Base-by-base conservation (phyloP, 2,329 filamentous ascomycete species). In the Cryphonectria carpinicola region DNA sequence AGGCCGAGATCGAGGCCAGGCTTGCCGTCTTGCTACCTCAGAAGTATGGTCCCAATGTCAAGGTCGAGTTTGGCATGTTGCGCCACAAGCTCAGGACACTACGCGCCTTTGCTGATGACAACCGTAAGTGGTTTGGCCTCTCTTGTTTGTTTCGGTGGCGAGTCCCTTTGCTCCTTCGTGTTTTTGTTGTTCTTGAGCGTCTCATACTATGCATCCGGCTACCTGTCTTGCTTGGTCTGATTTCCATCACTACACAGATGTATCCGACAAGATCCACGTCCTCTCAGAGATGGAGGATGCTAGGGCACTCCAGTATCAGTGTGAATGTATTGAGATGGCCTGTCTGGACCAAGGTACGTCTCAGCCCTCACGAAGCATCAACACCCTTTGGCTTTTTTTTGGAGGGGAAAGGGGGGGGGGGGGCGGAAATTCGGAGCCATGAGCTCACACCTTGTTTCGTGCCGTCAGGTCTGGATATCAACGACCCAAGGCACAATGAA, bases 281-380 rank as follows among this genome's bases (percentile, higher is more conserved):
- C 78, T 88, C 68, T 89, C 86, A 67, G 85, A 88, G 73, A 81
- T 84, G 35, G 87, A 89, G 77, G 87, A 89, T 77, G 87, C 87
- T 37, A 82, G 87, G 69, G 81, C 83, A 52, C 79, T 89, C 67
- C 87, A 89, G 76, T 87, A 89, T 75, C 84, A 84, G 74, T 88
- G 87, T 78, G 87, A 89, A 78, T 87, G 85, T 77, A 84, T 89
- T 68, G 86, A 89, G 75, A 81, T 81, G 66, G 83, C 83, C 69
- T 85, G 86, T 75, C 77, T 86, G 72, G 82, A 85, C 25, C 79
- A 83, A 78, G 84, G 84, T 86, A 81, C 63, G 82, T 75, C 60
- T 28, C 25, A 49, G 65, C 54, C 56, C 19, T 43, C 35, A 56
- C 66, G 28, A 54, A n/a, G 14, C 39, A 32, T 28, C 19, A 10